Evolutionary conservation across 177 flowering plant genomes (phyloP).

Genomic region (Vitis hybrid): DNA sequence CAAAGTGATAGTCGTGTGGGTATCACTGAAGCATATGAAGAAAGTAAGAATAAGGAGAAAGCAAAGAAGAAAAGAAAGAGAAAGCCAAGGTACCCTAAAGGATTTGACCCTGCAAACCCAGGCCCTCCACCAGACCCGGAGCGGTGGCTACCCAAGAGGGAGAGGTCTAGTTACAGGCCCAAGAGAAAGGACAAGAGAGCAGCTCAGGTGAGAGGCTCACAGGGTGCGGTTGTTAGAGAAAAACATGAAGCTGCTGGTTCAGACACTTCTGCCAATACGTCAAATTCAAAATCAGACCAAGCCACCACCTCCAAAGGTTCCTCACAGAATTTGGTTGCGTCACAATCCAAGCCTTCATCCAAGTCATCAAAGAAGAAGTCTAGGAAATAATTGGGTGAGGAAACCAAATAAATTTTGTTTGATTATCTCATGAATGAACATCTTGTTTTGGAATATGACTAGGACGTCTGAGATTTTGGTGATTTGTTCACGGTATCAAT

Average conservation of each 20-base stretch:
- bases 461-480: neutral
- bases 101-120: slow-evolving; percentile 91
- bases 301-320: slow-evolving; percentile 43
- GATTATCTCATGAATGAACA: no score
- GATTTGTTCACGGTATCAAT: no score
- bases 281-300: slow-evolving; percentile 49
- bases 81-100: slow-evolving; percentile 94
- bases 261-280: slow-evolving; percentile 22
- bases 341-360: slow-evolving; percentile 51
- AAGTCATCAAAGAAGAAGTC: slow-evolving; percentile 85
- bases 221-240: slow-evolving; percentile 89
- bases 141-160: slow-evolving; percentile 93
- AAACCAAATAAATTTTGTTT: neutral
- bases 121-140: slow-evolving; percentile 98
- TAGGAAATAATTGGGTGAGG: slow-evolving; percentile 35
- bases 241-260: slow-evolving; percentile 46
- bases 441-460: neutral
- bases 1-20: slow-evolving; percentile 31
- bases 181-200: slow-evolving; percentile 95
- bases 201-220: slow-evolving; percentile 92
- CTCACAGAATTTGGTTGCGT: slow-evolving; percentile 36
- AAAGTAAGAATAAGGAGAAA: slow-evolving; percentile 60
- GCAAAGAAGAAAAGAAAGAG: slow-evolving; percentile 94
- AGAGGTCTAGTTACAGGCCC: slow-evolving; percentile 89
- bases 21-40: slow-evolving; percentile 46